Conservation (phyloP, 202 grass and related monocot species). For the Sporobolus alterniflorus region DNA sequence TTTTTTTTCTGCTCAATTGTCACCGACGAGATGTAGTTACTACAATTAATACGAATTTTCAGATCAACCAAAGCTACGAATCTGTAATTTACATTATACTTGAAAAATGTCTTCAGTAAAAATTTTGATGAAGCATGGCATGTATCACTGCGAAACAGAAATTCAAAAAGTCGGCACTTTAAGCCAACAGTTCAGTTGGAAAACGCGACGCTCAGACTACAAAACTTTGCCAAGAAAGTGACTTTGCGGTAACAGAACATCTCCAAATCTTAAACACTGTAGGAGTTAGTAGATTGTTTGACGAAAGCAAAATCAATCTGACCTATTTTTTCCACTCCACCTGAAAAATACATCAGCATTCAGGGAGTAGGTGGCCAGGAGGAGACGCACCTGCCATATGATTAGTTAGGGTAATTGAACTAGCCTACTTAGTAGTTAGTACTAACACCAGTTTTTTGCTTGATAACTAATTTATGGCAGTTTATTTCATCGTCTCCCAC, state of each 20-base stretch:
- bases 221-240: neutral
- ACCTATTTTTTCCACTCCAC: constrained; percentile 31
- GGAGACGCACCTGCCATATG: constrained; percentile 38
- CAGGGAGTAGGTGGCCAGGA: constrained; percentile 49
- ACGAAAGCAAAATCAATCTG: constrained; percentile 32
- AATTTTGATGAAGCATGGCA: neutral
- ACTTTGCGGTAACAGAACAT: constrained; percentile 10
- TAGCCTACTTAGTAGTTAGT: constrained; percentile 26
- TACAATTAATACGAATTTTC: neutral
- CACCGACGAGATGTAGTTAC: neutral
- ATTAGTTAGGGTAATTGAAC: constrained; percentile 49
- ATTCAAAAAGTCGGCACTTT: neutral
- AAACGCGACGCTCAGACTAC: neutral
- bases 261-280: neutral
- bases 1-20: neutral
- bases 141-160: constrained; percentile 9
- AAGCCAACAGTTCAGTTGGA: constrained; percentile 9
- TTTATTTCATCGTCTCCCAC: neutral
- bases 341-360: constrained; percentile 35
- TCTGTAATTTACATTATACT: neutral
- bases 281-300: constrained; percentile 43
- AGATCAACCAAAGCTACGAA: neutral
- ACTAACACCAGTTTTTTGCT: neutral
- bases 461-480: constrained; percentile 15
- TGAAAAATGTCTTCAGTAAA: neutral